These are phyloP conservation scores for Herpetomonas samuelpessoai DNA, from an alignment of 208 protist species.

Conservation along the genomic window DNA sequence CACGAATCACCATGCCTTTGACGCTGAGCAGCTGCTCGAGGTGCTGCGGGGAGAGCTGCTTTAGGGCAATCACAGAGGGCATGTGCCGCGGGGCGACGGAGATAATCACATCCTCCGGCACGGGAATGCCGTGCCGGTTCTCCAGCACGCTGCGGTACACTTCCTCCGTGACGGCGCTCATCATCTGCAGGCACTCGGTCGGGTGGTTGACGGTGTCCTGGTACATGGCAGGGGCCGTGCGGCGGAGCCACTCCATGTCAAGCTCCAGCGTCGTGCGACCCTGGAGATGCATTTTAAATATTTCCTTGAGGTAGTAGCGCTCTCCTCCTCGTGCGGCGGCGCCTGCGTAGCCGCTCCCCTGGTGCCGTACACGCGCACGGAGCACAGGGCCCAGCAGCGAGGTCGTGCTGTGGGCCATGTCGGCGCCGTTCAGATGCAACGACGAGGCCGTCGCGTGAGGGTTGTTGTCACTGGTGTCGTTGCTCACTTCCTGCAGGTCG, in stretches of 20 bases:
- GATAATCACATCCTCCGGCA: constrained; percentile 63
- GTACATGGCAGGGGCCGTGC: constrained; percentile 46
- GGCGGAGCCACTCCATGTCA: constrained; percentile 64
- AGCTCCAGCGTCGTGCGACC: constrained; percentile 66
- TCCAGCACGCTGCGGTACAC: constrained; percentile 57
- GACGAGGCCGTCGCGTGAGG: neutral
- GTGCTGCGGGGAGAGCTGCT: constrained; percentile 63
- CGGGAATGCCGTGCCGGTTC: constrained; percentile 33
- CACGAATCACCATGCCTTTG: constrained; percentile 92
- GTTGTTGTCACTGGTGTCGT: neutral
- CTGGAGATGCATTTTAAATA: constrained; percentile 72
- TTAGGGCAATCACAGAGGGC: constrained; percentile 65
- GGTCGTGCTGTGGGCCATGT: neutral
- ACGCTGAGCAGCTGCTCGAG: constrained; percentile 87
- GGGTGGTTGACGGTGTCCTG: constrained; percentile 67
- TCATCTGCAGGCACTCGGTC: constrained; percentile 88
- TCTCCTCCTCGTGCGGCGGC: constrained; percentile 15
- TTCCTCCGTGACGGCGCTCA: constrained; percentile 76
- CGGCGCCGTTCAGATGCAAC: neutral
- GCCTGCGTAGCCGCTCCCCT: constrained; percentile 7
- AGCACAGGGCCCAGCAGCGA: neutral
- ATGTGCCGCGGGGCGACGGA: constrained; percentile 58
- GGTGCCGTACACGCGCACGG: neutral
- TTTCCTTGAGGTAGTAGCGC: constrained; percentile 69
- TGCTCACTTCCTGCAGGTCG: neutral